Base-by-base conservation (phyloP, 225 moss, liverwort and hornwort species). In the Ulota crispa region DNA sequence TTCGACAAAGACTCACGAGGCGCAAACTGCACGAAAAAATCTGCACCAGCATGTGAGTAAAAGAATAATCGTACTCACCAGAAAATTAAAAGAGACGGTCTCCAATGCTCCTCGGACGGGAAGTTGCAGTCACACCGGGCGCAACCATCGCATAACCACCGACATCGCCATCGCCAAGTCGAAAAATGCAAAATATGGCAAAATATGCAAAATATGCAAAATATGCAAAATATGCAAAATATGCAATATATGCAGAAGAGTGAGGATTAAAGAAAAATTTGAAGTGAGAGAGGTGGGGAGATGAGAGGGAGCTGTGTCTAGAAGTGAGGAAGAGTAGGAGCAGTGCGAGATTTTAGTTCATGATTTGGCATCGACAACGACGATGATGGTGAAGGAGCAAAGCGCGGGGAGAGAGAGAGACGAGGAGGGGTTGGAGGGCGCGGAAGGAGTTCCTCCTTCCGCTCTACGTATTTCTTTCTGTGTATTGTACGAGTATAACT, bases 401-500 rank as follows among this genome's bases (percentile, higher is more conserved):
- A 27, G 3, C 1, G 6, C 14, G 27, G 61, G 27, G 24, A 20
- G n/a, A 9, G 68, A 47, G 50, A 36, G 66, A 50, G 34, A 61
- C 23, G 71, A 55, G 55, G 11, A 31, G 63, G 62, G 52, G 72
- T 55, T 72, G 64, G 71, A 30, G 54, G 71, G 83, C 63, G 71
- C 83, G 71, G 71, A 70, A 52, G 70, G 66, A 82, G 68, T 59
- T 71, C 34, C 72, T 71, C 20, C 26, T 47, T 12, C 27, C 28
- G 26, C 66, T 24, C 31, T 42, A 64, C 71, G 71, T 83, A 78
- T 75, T 60, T 36, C 24, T 16, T 5, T 9, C 2, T 1, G 0
- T 2, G 47, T 75, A 82, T 43, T 43, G 42, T 78, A 71, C 55
- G 12, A 43, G 64, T 64, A 64, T 78, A 83, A 78, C 71, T 72